A percentile compares a stretch with the other conserved stretches of the same genome.
Evolutionary conservation across 805 yeast genomes (phyloP).

Genomic region (Saturnispora silvae): DNA sequence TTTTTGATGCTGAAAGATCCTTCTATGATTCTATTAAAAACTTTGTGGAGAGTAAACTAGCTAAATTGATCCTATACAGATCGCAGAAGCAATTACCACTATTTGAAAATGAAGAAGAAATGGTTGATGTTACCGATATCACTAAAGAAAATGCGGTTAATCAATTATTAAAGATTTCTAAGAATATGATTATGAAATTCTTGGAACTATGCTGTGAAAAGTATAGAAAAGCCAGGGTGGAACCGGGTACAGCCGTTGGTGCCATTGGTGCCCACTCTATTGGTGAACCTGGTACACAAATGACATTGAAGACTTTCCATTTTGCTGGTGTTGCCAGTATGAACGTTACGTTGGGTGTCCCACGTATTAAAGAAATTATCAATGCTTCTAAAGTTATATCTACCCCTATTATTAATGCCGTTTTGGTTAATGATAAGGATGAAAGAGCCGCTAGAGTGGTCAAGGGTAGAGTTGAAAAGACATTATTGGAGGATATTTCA

Average conservation of each 20-base stretch:
- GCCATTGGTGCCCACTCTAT: slow-evolving; percentile 98
- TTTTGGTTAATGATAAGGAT: slow-evolving; percentile 82
- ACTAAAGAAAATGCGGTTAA: slow-evolving; percentile 37
- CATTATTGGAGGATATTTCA: slow-evolving; percentile 76
- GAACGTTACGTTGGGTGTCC: slow-evolving; percentile 98
- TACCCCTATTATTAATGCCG: slow-evolving; percentile 94
- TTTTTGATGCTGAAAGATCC: slow-evolving; percentile 75
- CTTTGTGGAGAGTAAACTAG: slow-evolving; percentile 49
- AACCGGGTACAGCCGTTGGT: slow-evolving; percentile 99
- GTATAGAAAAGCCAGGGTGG: slow-evolving; percentile 84
- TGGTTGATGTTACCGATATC: slow-evolving; percentile 11
- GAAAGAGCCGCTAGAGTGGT: slow-evolving; percentile 98
- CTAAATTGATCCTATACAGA: slow-evolving; percentile 46
- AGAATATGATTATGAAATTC: slow-evolving; percentile 49
- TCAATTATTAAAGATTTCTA: slow-evolving; percentile 60
- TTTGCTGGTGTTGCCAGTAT: slow-evolving; percentile 99
- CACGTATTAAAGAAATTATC: slow-evolving; percentile 97
- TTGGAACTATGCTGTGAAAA: slow-evolving; percentile 68
- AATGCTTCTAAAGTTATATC: slow-evolving; percentile 93
- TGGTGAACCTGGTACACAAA: slow-evolving; percentile 99
- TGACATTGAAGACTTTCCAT: slow-evolving; percentile 73
- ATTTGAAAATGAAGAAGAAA: slow-evolving; percentile 29
- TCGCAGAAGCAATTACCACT: slow-evolving; percentile 34
- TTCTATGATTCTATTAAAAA: slow-evolving; percentile 69
- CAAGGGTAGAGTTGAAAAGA: slow-evolving; percentile 93